Conservation (phyloP, 2,329 filamentous ascomycete genomes). For the Aureobasidium lini region DNA sequence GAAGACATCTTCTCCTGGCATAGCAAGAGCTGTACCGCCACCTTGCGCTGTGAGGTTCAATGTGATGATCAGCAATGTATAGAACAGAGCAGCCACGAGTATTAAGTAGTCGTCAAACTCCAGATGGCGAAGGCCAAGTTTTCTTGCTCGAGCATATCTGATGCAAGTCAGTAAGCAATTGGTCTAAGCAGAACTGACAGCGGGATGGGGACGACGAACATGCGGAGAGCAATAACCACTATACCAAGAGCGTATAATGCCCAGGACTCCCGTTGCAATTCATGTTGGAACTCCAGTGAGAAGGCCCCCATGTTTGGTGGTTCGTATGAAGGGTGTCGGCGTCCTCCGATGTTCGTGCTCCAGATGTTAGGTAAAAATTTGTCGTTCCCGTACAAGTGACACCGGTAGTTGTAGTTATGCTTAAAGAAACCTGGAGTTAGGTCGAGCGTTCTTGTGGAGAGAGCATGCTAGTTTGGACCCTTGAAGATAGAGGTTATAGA, state of each 20-base stretch:
- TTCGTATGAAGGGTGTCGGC: not conserved
- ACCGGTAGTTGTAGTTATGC: conserved; percentile 5
- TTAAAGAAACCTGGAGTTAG: conserved; percentile 9
- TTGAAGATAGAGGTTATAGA: not conserved
- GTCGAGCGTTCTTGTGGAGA: conserved; percentile 6
- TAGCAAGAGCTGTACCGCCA: conserved; percentile 38
- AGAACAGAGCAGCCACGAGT: conserved; percentile 35
- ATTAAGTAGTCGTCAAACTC: conserved; percentile 53
- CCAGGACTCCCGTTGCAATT: conserved; percentile 14
- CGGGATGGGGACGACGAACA: not conserved
- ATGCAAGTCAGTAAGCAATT: not conserved
- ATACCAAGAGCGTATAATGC: conserved; percentile 14
- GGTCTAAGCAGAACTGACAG: not conserved
- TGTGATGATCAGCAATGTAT: conserved; percentile 35
- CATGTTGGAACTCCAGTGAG: conserved; percentile 10
- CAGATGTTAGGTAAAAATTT: conserved; percentile 6
- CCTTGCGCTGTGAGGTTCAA: conserved; percentile 35
- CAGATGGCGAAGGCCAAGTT: conserved; percentile 32
- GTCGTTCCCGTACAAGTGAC: not conserved
- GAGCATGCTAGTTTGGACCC: conserved; percentile 9
- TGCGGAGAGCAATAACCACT: conserved; percentile 13
- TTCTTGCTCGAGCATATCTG: conserved; percentile 15
- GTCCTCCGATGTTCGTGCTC: not conserved
- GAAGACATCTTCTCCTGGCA: conserved; percentile 16
- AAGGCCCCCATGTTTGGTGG: conserved; percentile 10